A percentile compares a stretch with the other conserved stretches of the same genome.
phyloP scores from a whole-genome alignment of 2,329 filamentous ascomycete genomes.

The Ambrosiella xylebori region DNA sequence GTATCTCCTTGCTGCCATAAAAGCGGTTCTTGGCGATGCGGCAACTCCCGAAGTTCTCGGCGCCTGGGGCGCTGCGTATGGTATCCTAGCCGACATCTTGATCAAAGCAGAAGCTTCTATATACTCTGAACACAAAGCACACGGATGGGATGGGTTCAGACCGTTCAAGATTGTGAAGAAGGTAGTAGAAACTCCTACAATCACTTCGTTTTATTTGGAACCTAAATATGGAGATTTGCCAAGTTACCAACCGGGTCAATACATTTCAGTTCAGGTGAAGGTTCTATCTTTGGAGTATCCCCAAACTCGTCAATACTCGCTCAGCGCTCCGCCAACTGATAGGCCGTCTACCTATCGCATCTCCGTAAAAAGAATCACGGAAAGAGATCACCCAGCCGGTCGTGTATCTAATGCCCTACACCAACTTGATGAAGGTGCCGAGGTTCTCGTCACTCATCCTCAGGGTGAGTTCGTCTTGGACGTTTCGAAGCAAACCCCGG shows the following conservation, averaged over 20 bases:
- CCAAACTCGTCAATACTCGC: not conserved
- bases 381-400: not conserved
- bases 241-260: not conserved
- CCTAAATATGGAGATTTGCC: not conserved
- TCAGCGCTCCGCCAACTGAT: not conserved
- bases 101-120: not conserved
- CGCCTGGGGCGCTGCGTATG: not conserved
- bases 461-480: not conserved
- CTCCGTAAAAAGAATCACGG: not conserved
- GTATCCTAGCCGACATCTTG: not conserved
- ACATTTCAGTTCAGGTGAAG: not conserved
- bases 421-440: not conserved
- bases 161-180: not conserved
- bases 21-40: not conserved
- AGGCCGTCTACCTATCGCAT: not conserved
- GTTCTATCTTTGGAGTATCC: not conserved
- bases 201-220: not conserved
- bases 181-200: not conserved
- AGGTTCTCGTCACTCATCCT: not conserved
- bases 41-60: not conserved
- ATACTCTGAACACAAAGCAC: not conserved
- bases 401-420: not conserved
- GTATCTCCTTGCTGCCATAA: not conserved
- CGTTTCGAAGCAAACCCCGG: not conserved
- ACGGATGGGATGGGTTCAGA: not conserved